Evolutionary conservation across 768 basidiomycete genomes (phyloP), one percentile per base, ranked within the genome.

Genomic region (Mycena vitilis): DNA sequence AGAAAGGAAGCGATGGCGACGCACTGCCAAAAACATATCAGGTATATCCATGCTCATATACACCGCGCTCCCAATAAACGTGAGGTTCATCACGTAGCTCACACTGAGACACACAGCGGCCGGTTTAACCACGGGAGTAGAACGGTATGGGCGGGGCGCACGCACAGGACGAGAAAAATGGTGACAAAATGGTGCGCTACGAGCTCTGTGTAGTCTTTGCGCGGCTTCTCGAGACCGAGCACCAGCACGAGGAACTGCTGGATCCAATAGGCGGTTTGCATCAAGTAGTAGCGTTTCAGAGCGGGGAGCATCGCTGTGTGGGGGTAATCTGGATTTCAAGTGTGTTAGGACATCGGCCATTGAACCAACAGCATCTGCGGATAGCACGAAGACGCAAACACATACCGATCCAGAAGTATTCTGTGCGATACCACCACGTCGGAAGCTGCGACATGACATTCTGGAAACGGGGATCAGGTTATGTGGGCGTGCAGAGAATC

Each of bases 41-140:
- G 96, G 95, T 22, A 96, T 84, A 81, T 99, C 98, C 97, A 99
- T 99, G 77, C 95, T 97, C 81, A 96, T 85, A 73, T 91, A 98
- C 25, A 99, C 88, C 5, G 95, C 92, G 71, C 93, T 93, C 16
- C 98, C 98, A 47, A 98, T 95, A 52, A 86, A 78, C 0, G 96
- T 98, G 56, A 95, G 45, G 78, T 95, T 95, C 73, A 89, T 71
- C 37, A 89, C 71, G 73, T 95, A 94, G 72, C 94, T 95, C 92
- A 93, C 93, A 34, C 94, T 95, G 75, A 10, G 25, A 23, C 62
- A 68, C 44, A 45, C 34, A 52, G 45, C 67, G 3, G 30, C 30
- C 5, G 30, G 5, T 30, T 30, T 30, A 30, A 30, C 5, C 30
- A 5, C 5, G 30, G 30, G 30, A 30, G 30, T 30, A 30, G 5